Evolutionary conservation across 352 stramenopile genomes (phyloP).

Genomic region (Elongisporangium undulatum): DNA sequence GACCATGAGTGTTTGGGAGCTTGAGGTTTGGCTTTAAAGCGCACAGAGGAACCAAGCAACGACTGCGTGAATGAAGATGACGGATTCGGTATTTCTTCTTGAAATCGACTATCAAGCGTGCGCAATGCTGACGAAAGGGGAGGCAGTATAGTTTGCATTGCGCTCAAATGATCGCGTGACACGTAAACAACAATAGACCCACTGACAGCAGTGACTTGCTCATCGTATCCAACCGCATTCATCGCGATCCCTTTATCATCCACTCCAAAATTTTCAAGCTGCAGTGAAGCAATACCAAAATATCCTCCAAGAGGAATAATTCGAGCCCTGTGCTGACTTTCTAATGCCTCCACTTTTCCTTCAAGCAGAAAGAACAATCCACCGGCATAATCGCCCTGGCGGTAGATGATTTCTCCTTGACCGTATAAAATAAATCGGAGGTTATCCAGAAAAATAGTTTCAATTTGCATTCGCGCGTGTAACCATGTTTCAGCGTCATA

Average conservation of each 20-base stretch:
- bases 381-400: slow-evolving; percentile 35
- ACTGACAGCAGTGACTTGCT: slow-evolving; percentile 40
- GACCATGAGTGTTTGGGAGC: background rate
- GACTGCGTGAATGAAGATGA: background rate
- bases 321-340: slow-evolving; percentile 20
- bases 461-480: slow-evolving; percentile 21
- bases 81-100: background rate
- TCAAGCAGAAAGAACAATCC: slow-evolving; percentile 54
- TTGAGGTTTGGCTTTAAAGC: background rate
- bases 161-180: slow-evolving; percentile 34
- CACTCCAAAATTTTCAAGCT: slow-evolving; percentile 4
- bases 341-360: slow-evolving; percentile 24
- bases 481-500: background rate
- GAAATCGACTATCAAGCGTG: background rate
- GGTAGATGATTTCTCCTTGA: slow-evolving; percentile 59
- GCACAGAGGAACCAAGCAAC: background rate
- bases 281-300: slow-evolving; percentile 41
- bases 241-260: background rate
- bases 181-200: slow-evolving; percentile 52
- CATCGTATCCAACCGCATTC: slow-evolving; percentile 18
- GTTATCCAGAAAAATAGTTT: slow-evolving; percentile 49
- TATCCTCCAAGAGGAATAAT: slow-evolving; percentile 35
- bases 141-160: slow-evolving; percentile 28
- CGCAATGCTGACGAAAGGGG: background rate
- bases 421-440: slow-evolving; percentile 56